phyloP scores from a whole-genome alignment of 441 rosid genomes.

The Geranium incanum region DNA sequence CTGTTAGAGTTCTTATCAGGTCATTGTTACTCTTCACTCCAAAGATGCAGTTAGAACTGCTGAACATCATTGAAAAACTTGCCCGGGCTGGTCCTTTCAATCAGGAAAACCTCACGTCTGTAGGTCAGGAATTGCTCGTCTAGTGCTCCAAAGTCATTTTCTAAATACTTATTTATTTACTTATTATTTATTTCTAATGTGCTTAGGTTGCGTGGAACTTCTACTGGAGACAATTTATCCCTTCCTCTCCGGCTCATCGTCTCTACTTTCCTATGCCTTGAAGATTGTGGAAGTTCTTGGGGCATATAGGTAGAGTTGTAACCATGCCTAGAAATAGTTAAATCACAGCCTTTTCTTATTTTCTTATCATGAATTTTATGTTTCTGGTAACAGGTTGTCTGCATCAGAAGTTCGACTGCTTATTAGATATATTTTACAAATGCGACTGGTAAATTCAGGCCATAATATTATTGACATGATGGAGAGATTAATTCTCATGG shows the following conservation, averaged over 20 bases:
- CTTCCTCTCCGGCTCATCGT: conserved; percentile 78
- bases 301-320: conserved; percentile 72
- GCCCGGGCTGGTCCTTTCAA: conserved; percentile 89
- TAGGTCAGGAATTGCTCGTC: conserved; percentile 54
- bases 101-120: conserved; percentile 91
- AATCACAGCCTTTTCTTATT: conserved; percentile 16
- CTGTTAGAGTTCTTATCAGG: conserved; percentile 78
- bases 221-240: conserved; percentile 86
- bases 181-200: conserved; percentile 20
- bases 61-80: conserved; percentile 74
- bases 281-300: conserved; percentile 98
- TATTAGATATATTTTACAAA: conserved; percentile 77
- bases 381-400: conserved; percentile 73
- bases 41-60: conserved; percentile 83
- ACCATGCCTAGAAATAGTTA: conserved; percentile 14
- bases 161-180: conserved; percentile 19
- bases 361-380: conserved; percentile 23
- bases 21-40: conserved; percentile 94
- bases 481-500: conserved; percentile 81
- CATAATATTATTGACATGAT: conserved; percentile 78
- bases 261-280: conserved; percentile 70
- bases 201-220: conserved; percentile 92
- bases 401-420: conserved; percentile 84
- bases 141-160: conserved; percentile 10
- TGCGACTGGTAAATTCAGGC: conserved; percentile 73